Evolutionary conservation across 768 basidiomycete species (phyloP), one percentile per base, ranked within the genome.

Genomic region (Psilocybe subaeruginosa): DNA sequence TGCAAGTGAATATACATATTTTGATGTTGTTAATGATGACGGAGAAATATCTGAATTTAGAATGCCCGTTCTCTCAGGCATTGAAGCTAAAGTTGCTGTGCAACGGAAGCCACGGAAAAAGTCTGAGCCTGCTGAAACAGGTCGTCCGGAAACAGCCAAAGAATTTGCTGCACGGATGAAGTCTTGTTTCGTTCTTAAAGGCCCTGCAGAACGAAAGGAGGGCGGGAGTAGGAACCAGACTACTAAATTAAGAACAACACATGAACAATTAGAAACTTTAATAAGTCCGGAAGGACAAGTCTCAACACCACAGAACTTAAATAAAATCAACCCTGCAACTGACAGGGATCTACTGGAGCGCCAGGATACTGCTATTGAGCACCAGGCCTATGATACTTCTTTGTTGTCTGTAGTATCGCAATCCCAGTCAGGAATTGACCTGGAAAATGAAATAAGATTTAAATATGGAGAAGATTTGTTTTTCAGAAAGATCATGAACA

Each of bases 401-500:
- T 53, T 46, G 8, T 9, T 49, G n/a, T 2, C n/a, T 2, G 31
- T 55, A 0, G 11, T 49, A 27, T 63, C 56, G 7, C 43, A 19
- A 17, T 11, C 41, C 3, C 11, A n/a, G 4, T 16, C n/a, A 3
- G 58, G 60, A 2, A 64, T 62, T 29, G 39, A 64, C 16, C 11
- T 64, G 3, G 1, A 45, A 12, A 63, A 30, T 35, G 59, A 49
- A 46, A 41, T 65, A 8, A 31, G 2, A 30, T 59, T 48, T 14
- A 35, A 56, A 52, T 71, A 71, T 37, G 30, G 8, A 0, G 47
- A 62, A 1, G 68, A 72, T 46, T 3, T 50, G 0, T 66, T 69
- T 31, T 72, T 72, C 52, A 53, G 43, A 17, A 47, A 63, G 8
- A 64, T 74, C 4, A 0, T 70, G 0, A 50, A 51, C 0, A 63